A percentile compares a stretch with the other conserved stretches of the same genome.
These are phyloP conservation scores for Polygonum aviculare DNA, from an alignment of 148 eudicot species.

Conservation along the genomic window DNA sequence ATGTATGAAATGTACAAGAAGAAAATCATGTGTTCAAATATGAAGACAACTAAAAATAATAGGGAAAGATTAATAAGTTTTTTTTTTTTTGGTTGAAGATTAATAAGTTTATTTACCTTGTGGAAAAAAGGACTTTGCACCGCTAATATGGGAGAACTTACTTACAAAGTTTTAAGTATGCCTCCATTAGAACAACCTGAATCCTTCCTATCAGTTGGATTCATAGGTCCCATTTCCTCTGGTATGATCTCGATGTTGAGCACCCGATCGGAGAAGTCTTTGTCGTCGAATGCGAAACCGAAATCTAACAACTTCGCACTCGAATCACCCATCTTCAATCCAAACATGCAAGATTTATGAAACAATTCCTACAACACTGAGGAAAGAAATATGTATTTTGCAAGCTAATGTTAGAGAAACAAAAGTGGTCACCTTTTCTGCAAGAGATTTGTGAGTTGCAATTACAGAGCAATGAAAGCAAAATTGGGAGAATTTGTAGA, in stretches of 20 bases:
- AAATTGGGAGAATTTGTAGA: no score
- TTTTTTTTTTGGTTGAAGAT: no score
- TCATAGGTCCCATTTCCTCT: conserved; percentile 11
- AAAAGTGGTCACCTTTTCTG: no score
- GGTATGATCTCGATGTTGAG: conserved; percentile 51
- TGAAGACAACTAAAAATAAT: not conserved
- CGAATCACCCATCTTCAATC: not conserved
- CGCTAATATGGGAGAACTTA: conserved; percentile 89
- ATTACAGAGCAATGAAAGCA: no score
- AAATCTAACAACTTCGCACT: conserved; percentile 12
- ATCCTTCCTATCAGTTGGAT: not conserved
- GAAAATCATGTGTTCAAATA: no score
- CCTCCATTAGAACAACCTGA: not conserved
- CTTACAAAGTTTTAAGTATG: conserved; percentile 20
- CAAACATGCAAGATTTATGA: no score
- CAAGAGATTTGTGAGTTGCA: no score
- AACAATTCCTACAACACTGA: no score
- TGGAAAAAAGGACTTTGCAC: conserved; percentile 92
- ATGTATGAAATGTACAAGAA: no score
- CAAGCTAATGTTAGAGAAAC: no score
- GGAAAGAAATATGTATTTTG: no score
- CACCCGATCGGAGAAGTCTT: conserved; percentile 61
- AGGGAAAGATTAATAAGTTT: not conserved
- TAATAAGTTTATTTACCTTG: conserved; percentile 36
- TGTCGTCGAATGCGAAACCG: conserved; percentile 58